Evolutionary conservation across 148 eudicot species (phyloP), one percentile per base, ranked within the genome.

Genomic region (Chenopodium berlandieri): DNA sequence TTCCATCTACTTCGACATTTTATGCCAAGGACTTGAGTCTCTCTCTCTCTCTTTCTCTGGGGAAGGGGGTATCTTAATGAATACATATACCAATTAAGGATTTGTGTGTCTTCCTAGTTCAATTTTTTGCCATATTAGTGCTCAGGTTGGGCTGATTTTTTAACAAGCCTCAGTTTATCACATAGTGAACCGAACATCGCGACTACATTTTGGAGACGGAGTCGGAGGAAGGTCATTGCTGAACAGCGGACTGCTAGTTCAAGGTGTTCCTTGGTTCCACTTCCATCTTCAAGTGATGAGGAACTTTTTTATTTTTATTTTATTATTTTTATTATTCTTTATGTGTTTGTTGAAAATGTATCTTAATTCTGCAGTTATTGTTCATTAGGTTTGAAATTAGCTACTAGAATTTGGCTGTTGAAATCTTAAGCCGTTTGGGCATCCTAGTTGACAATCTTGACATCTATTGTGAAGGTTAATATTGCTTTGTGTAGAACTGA

Each of bases 191-290:
- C 97, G 14, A 88, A 92, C 88, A 85, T 97, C 77, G 98, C 96
- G 27, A 86, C 93, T 64, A 74, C 94, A 81, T 89, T 92, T 87
- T 94, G 99, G 97, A 87, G 96, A 77, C 89, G 93, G 85, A 91
- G 97, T 90, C 90, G 97, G 88, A 93, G 90, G 82, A 93, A 93
- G 90, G 97, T 85, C 84, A 90, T 97, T 85, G 90, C 94, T 79
- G 99, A 94, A 82, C 90, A 89, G 75, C 93, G 98, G 82, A 97
- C 97, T 82, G 94, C 99, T 76, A 93, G 96, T 90, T 97, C 98
- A 86, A 94, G 98, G 99, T 97, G 80, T 81, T 80, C 77, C 85
- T 86, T 75, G 66, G 23, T 82, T 46, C 77, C 90, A 46, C 47
- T 82, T 50, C 82, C 76, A 30, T 67, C 78, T 71, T 81, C 70